Base-by-base conservation (phyloP, 352 stramenopile genomes). In the Phytophthora cryptogea region DNA sequence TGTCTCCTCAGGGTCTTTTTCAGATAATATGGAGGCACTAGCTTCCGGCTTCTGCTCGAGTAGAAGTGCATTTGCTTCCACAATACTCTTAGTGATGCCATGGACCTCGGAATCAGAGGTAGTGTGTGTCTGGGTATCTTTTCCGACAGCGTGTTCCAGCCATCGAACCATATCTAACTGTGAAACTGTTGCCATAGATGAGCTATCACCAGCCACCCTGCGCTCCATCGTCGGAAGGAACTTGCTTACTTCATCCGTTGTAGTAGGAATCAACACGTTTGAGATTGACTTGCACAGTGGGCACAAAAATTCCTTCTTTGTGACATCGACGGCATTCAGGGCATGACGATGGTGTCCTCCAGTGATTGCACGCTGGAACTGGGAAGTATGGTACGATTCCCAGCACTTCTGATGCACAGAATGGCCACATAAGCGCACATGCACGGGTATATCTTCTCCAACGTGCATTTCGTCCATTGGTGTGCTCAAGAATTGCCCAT, bases 211-310 rank as follows among this genome's bases (percentile, higher is more conserved):
- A 27, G 63, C 52, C 33, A 58, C 44, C 30, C 41, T 59, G 23
- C 56, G 57, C 36, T 60, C 36, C 31, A 72, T 62, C 6, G 27
- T 50, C 40, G 70, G 58, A 8, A 85, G 63, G 20, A 74, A 63
- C 20, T 75, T 66, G 23, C 68, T 68, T 28, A 87, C 60, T 54
- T 84, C 70, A 13, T 88, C 79, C 4, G 73, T 86, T 31, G 74
- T 83, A 28, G 76, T 85, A 13, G 96, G 96, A 66, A 99, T 97
- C 30, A 98, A 61, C 43, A 98, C 95, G 55, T 99, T 99, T 0
- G 91, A 98, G n/a, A 98, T 95, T 45, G 96, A 95, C 59, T 99
- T 98, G 80, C 96, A 99, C 23, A 98, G 68, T 3, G 96, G 96
- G 67, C 96, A 99, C 5, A 99, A 64, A 58, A 98, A 99, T 63